phyloP scores from a whole-genome alignment of 805 yeast genomes.

The Cyberlindnera lachancei region DNA sequence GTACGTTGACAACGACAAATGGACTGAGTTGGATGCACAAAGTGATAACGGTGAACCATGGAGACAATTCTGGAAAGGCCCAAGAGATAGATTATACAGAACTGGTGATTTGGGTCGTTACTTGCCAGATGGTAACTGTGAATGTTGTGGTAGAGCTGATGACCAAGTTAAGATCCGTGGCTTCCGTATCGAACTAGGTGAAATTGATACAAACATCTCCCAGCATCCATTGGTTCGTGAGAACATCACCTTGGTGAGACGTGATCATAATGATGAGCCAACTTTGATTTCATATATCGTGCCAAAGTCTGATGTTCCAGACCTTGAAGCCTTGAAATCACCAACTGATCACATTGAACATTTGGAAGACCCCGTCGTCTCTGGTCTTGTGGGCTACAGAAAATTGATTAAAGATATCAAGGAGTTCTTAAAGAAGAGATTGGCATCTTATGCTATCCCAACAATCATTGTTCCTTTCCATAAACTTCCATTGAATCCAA shows the following conservation, averaged over 20 bases:
- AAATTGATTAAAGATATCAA: slow-evolving; percentile 75
- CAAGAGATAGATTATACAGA: slow-evolving; percentile 91
- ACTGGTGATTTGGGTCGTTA: slow-evolving; percentile 98
- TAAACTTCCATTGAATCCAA: slow-evolving; percentile 89
- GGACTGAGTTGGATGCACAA: slow-evolving; percentile 50
- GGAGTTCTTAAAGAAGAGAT: slow-evolving; percentile 74
- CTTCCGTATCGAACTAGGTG: slow-evolving; percentile 96
- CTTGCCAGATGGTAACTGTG: slow-evolving; percentile 94
- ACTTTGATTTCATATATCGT: slow-evolving; percentile 87
- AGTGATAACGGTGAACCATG: slow-evolving; percentile 42
- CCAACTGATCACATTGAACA: slow-evolving; percentile 37
- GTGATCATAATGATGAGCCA: slow-evolving; percentile 90
- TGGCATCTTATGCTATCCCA: slow-evolving; percentile 93
- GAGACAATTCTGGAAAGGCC: slow-evolving; percentile 84
- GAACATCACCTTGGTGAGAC: slow-evolving; percentile 84
- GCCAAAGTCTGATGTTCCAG: slow-evolving; percentile 55
- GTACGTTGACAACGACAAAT: slow-evolving; percentile 66
- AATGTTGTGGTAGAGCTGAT: slow-evolving; percentile 98
- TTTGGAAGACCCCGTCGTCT: slow-evolving; percentile 57
- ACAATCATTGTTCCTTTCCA: slow-evolving; percentile 81
- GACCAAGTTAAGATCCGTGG: slow-evolving; percentile 98
- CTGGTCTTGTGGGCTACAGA: slow-evolving; percentile 70
- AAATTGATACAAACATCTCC: slow-evolving; percentile 93
- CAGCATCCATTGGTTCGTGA: slow-evolving; percentile 91
- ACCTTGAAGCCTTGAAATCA: slow-evolving; percentile 34